phyloP scores from a whole-genome alignment of 305 asterid genomes.

The Fraxinus velutina region DNA sequence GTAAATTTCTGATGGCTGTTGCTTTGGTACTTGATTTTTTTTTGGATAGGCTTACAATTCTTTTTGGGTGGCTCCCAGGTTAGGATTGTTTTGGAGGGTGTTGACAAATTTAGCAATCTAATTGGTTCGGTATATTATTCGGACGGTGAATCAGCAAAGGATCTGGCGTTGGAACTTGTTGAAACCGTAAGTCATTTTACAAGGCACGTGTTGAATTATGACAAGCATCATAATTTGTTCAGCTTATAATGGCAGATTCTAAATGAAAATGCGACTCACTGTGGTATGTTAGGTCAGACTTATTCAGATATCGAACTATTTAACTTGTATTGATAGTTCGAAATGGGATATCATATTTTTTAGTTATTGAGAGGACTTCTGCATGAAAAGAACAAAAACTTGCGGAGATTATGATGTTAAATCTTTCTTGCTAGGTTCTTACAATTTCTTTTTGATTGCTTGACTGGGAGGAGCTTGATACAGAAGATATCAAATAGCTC shows the following conservation, averaged over 20 bases:
- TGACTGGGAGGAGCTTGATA: neutral
- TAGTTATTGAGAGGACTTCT: neutral
- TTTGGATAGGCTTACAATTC: constrained; percentile 16
- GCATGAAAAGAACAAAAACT: neutral
- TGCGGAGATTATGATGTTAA: neutral
- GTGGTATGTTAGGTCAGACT: neutral
- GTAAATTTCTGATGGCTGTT: constrained; percentile 23
- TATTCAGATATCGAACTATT: neutral
- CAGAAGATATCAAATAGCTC: neutral
- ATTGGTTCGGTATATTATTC: constrained; percentile 84
- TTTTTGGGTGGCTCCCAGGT: constrained; percentile 51
- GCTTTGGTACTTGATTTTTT: neutral
- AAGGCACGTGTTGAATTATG: neutral
- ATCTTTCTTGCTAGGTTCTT: neutral
- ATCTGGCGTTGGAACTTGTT: constrained; percentile 86
- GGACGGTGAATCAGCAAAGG: constrained; percentile 87
- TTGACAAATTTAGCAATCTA: constrained; percentile 84
- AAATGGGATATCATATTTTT: neutral
- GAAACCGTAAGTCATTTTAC: constrained; percentile 56
- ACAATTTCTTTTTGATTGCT: neutral
- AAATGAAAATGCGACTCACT: neutral
- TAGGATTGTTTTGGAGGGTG: constrained; percentile 92
- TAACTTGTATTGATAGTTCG: neutral
- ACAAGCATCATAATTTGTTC: neutral
- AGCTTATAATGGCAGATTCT: neutral